Percentiles rank a stretch among this genome's conserved stretches.
Evolutionary conservation across 257 asterid species (phyloP).

Genomic region (Fraxinus cuspidata): DNA sequence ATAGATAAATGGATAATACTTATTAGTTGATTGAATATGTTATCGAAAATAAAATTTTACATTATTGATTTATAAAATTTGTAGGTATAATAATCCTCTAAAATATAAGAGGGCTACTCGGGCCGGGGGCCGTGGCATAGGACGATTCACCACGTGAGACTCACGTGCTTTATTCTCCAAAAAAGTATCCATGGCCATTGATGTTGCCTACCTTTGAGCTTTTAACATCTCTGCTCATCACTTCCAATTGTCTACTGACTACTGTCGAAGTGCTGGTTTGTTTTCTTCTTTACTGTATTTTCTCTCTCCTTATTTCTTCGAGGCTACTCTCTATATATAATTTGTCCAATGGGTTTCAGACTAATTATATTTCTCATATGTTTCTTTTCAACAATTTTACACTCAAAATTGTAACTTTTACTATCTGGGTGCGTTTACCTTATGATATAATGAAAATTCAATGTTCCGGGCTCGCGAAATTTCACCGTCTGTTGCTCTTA

Average conservation of each 20-base stretch:
- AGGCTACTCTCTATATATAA: too few relatives aligned
- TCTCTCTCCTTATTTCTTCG: not conserved
- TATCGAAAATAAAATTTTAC: too few relatives aligned
- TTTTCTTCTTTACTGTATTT: not conserved
- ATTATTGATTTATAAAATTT: too few relatives aligned
- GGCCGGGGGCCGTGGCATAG: too few relatives aligned
- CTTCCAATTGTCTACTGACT: not conserved
- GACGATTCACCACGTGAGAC: not conserved
- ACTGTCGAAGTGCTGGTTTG: not conserved
- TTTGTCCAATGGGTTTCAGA: not conserved
- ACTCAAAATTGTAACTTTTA: not conserved
- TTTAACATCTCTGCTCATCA: not conserved
- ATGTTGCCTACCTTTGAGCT: not conserved
- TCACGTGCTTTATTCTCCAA: not conserved
- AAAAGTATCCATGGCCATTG: not conserved
- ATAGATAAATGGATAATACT: too few relatives aligned
- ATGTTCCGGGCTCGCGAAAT: not conserved
- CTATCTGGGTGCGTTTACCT: not conserved
- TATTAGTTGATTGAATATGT: too few relatives aligned
- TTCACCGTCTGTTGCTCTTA: not conserved
- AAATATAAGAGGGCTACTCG: too few relatives aligned
- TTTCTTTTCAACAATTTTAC: not conserved
- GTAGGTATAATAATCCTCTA: too few relatives aligned
- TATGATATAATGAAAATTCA: not conserved
- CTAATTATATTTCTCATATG: not conserved